Percentiles rank a stretch among this genome's conserved stretches.
Conservation (phyloP, 371 early-diverging fungal species). For the Circinella umbellata region DNA sequence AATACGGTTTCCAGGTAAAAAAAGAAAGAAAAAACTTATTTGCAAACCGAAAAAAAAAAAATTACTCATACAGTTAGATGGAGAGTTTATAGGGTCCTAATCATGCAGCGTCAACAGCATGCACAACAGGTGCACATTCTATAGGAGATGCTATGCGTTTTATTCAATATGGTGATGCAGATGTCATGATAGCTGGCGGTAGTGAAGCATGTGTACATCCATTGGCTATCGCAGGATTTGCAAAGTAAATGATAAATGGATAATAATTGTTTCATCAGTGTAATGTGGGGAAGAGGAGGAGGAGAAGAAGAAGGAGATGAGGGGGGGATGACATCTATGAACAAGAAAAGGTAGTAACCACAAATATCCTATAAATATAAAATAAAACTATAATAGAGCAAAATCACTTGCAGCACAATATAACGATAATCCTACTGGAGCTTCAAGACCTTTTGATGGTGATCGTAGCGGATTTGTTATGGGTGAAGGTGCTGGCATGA, state of each 20-base stretch:
- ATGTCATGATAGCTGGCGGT: slow-evolving; percentile 97
- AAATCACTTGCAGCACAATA: slow-evolving; percentile 81
- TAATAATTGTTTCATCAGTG: no score
- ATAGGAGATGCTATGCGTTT: slow-evolving; percentile 94
- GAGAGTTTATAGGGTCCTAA: slow-evolving; percentile 77
- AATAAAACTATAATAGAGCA: slow-evolving; percentile 52
- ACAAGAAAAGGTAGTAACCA: neutral
- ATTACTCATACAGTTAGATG: neutral
- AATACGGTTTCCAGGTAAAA: slow-evolving; percentile 77
- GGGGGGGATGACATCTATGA: neutral
- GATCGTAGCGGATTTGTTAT: slow-evolving; percentile 93
- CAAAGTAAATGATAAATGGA: slow-evolving; percentile 47
- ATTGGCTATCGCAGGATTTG: slow-evolving; percentile 90
- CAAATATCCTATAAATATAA: neutral
- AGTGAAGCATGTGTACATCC: slow-evolving; percentile 88
- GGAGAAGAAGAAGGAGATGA: no score
- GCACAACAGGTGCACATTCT: slow-evolving; percentile 95
- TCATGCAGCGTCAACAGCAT: slow-evolving; percentile 92
- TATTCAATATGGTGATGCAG: slow-evolving; percentile 91
- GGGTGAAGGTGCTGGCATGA: slow-evolving; percentile 91
- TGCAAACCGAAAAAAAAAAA: neutral
- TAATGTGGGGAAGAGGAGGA: no score
- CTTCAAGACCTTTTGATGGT: slow-evolving; percentile 91
- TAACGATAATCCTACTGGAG: slow-evolving; percentile 76
- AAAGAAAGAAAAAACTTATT: neutral